A percentile compares a stretch with the other conserved stretches of the same genome.
Evolutionary conservation across 2,329 filamentous ascomycete genomes (phyloP).

Genomic region (Curvularia sp.): DNA sequence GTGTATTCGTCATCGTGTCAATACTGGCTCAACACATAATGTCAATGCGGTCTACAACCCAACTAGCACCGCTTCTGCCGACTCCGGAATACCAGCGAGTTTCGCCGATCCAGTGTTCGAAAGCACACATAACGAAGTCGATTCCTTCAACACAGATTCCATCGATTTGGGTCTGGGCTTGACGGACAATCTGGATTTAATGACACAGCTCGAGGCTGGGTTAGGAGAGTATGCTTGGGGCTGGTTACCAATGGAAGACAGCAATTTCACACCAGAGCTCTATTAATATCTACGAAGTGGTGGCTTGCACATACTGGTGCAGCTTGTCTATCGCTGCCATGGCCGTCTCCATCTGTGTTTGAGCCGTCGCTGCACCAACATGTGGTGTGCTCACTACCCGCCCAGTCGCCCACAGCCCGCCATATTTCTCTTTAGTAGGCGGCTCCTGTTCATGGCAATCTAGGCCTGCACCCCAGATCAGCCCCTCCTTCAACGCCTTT

Average conservation of each 20-base stretch:
- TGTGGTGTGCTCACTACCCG: constrained; percentile 61
- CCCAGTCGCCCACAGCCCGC: constrained; percentile 52
- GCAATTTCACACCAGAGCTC: constrained; percentile 5
- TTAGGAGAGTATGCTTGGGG: constrained; percentile 46
- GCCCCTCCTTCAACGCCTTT: constrained; percentile 50
- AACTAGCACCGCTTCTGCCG: neutral
- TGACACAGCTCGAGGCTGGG: constrained; percentile 40
- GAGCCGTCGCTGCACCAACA: constrained; percentile 55
- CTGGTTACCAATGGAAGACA: constrained; percentile 16
- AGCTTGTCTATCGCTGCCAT: constrained; percentile 46
- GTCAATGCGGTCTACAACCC: neutral
- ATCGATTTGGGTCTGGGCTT: constrained; percentile 15
- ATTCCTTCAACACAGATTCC: neutral
- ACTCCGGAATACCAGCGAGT: neutral
- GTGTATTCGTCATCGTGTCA: constrained; percentile 9
- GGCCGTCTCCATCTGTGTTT: constrained; percentile 49
- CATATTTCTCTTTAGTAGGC: constrained; percentile 49
- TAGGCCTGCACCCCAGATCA: constrained; percentile 56
- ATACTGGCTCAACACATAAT: neutral
- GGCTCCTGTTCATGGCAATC: constrained; percentile 60
- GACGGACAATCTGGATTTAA: constrained; percentile 19
- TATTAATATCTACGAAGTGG: neutral
- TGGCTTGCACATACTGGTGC: constrained; percentile 18
- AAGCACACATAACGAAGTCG: neutral
- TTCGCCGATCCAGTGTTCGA: neutral